phyloP scores from a whole-genome alignment of 1,284 basidiomycete species.

The Mycena citricolor region DNA sequence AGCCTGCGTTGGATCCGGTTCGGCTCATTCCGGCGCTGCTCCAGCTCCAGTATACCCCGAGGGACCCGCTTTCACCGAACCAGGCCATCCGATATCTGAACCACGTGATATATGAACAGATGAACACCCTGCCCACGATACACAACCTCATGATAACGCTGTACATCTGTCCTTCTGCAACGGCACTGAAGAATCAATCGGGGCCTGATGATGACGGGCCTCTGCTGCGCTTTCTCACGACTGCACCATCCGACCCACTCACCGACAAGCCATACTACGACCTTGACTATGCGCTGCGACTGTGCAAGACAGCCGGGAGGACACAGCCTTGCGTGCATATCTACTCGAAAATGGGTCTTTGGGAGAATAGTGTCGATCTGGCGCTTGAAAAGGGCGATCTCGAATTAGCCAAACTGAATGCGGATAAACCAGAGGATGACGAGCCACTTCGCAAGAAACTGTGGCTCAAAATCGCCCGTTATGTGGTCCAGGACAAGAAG shows the following conservation, averaged over 20 bases:
- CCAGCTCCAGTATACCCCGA: conserved; percentile 71
- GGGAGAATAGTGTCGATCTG: conserved; percentile 94
- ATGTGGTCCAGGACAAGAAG: conserved; percentile 95
- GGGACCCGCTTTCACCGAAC: conserved; percentile 71
- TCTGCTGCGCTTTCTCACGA: conserved; percentile 85
- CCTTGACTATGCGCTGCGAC: conserved; percentile 91
- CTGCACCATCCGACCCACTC: conserved; percentile 78
- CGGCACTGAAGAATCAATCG: conserved; percentile 25
- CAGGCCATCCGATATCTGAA: conserved; percentile 89
- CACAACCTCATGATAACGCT: conserved; percentile 95
- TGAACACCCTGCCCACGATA: conserved; percentile 82
- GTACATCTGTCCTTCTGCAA: conserved; percentile 56
- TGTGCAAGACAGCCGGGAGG: conserved; percentile 82
- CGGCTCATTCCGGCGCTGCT: conserved; percentile 90
- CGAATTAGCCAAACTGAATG: conserved; percentile 90
- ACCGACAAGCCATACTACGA: conserved; percentile 93
- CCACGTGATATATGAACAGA: conserved; percentile 78
- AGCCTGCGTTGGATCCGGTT: conserved; percentile 75
- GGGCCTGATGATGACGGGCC: conserved; percentile 68
- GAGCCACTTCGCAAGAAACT: conserved; percentile 86
- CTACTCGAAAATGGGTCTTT: conserved; percentile 97
- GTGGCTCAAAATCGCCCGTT: conserved; percentile 97
- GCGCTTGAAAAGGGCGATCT: conserved; percentile 92
- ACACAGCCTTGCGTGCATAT: conserved; percentile 95
- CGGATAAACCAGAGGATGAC: conserved; percentile 92